Evolutionary conservation across 2,329 filamentous ascomycete genomes (phyloP), one percentile per base, ranked within the genome.

Genomic region (Cytospora chrysosperma): DNA sequence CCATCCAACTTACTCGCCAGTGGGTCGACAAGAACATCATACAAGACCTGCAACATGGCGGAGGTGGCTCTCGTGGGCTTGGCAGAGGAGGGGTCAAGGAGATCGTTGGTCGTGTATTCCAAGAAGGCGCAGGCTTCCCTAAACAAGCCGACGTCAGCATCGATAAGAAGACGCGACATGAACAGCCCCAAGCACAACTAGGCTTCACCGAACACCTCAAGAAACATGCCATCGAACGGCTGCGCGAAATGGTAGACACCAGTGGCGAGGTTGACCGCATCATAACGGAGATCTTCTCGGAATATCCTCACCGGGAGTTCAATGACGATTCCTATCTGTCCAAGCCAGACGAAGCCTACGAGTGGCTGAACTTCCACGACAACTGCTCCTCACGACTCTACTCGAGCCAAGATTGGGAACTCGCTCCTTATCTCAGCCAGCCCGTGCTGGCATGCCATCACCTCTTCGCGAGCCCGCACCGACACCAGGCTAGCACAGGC

Each of bases 351-450:
- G 79, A 85, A 74, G 92, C 92, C 0, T 96, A 97, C 75, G 94
- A 97, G 72, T 99, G 95, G 95, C 85, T 99, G 61, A 83, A 96
- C 74, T 98, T 99, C 76, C 91, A 97, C 75, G 95, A 98, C 71
- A 80, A 82, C 0, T 88, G 96, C 67, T 92, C 92, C 27, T 88
- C 88, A 0, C 87, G 88, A 47, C 83, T 98, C 1, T 96, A 88
- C 72, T 80, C 86, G n/a, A 88, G 85, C 64, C 94, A 97, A 74
- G 93, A 96, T 62, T 99, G 95, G 91, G 95, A 99, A 75, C 80
- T 99, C 19, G 86, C 85, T 0, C 88, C 92, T 0, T 99, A 99
- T 74, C 84, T 98, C 56, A 91, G 88, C 70, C 91, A 95, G 69
- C 89, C 94, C 0, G 85, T 95, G 19, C 84, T 98, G 1, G 95